Base-by-base conservation (phyloP, 2,329 filamentous ascomycete genomes). In the Ophiognomonia clavigignenti-juglandacearum region DNA sequence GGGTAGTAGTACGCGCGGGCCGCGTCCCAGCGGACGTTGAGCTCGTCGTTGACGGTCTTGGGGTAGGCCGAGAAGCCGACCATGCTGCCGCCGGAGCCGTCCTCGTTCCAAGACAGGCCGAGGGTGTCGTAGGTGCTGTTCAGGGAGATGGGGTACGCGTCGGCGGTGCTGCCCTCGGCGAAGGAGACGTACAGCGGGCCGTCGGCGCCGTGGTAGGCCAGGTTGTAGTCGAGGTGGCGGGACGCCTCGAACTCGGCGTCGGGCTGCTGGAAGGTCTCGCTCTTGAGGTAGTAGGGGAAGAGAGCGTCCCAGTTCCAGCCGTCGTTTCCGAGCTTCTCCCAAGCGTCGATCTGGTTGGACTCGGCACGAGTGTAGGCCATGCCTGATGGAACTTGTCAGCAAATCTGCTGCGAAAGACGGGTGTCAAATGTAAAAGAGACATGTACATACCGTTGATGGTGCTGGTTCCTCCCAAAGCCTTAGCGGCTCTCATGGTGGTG, bases 1-100 rank as follows among this genome's bases (percentile, higher is more conserved):
- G 72, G 70, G 44, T 62, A 71, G 53, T 73, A 75, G 52, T 72
- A 75, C 4, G 71, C 68, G 14, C 70, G 60, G 4, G 69, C 72
- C 29, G 73, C 69, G 57, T 75, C 71, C 47, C 68, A 64, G 10
- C 72, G 64, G 10, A 69, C 58, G 50, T 66, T 59, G 14, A 59
- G 57, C 2, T 58, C 56, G 1, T 57, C 50, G 48, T 74, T 61
- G 14, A 72, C 45, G 1, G 69, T 75, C 53, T 61, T 63, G 2
- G 71, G 68, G 57, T 63, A 71, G 2, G 67, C 50, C 14, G 59
- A 59, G 50, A 68, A 72, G 9, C 72, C 72, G n/a, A 63, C 53
- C 66, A 74, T 66, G 11, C 55, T 46, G 4, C 73, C 71, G 11
- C 59, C 61, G 53, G 74, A 72, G 2, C 64, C 48, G 43, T 75